Evolutionary conservation across 2,329 filamentous ascomycete genomes (phyloP).

Genomic region (Fusarium verticillioides): DNA sequence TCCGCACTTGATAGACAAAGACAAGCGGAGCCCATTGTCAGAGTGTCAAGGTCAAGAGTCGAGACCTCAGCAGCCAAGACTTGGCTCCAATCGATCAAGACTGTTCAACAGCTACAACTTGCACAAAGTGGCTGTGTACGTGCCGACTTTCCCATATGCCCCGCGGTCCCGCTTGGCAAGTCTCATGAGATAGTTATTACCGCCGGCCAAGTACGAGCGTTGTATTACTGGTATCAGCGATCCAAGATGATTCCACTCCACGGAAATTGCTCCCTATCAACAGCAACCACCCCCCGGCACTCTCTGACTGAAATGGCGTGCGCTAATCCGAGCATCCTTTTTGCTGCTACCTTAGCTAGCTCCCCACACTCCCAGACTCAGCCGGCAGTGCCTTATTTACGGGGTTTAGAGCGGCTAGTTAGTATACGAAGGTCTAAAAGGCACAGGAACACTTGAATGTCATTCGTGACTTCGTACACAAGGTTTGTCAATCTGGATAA

Average conservation of each 20-base stretch:
- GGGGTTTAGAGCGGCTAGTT: conserved; percentile 15
- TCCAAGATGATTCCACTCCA: conserved; percentile 3
- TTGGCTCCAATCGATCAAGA: conserved; percentile 40
- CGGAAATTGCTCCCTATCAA: conserved; percentile 6
- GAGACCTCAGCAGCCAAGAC: conserved; percentile 44
- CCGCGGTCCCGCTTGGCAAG: conserved; percentile 38
- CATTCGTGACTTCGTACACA: conserved; percentile 21
- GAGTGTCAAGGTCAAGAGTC: conserved; percentile 35
- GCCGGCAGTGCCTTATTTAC: conserved; percentile 2
- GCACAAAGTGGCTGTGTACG: conserved; percentile 32
- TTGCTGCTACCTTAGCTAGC: background rate
- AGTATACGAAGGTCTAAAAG: background rate
- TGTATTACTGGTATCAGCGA: conserved; percentile 7
- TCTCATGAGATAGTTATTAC: conserved; percentile 26
- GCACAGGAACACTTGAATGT: background rate
- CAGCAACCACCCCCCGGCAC: background rate
- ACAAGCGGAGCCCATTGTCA: conserved; percentile 34
- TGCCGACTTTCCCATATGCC: conserved; percentile 41
- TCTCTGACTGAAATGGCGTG: background rate
- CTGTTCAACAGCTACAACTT: conserved; percentile 16
- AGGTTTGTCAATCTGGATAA: background rate
- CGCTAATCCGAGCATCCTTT: background rate
- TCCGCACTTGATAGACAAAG: conserved; percentile 3
- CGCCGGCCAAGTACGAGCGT: conserved; percentile 18
- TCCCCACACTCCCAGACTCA: background rate